These are phyloP conservation scores for Diplodia intermedia DNA, from an alignment of 2,329 filamentous ascomycete species.

Conservation along the genomic window DNA sequence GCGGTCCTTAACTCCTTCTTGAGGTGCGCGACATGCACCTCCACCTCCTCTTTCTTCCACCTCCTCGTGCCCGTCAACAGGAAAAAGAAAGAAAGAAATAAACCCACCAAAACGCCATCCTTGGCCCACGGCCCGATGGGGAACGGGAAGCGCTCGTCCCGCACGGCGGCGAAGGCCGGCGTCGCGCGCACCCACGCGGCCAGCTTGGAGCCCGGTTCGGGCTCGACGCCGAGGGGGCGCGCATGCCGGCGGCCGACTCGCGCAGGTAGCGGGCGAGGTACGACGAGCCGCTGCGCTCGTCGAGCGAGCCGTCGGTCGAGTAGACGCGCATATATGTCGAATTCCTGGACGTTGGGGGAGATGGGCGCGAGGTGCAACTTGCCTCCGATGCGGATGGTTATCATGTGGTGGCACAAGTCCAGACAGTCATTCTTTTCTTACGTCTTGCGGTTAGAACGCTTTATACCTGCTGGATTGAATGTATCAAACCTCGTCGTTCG, in stretches of 20 bases:
- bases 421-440: constrained; percentile 36
- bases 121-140: constrained; percentile 35
- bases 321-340: constrained; percentile 40
- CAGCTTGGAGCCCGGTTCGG: constrained; percentile 36
- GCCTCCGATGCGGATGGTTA: neutral
- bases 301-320: constrained; percentile 45
- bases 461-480: too few species aligned
- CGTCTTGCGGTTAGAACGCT: constrained; percentile 32
- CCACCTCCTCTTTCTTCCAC: constrained; percentile 40
- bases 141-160: constrained; percentile 46
- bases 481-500: constrained; percentile 13
- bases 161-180: constrained; percentile 39
- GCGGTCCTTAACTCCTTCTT: constrained; percentile 38
- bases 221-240: constrained; percentile 16
- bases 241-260: neutral
- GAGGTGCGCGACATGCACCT: constrained; percentile 39
- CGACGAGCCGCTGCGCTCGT: constrained; percentile 24
- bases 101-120: constrained; percentile 34
- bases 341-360: constrained; percentile 24
- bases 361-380: constrained; percentile 37
- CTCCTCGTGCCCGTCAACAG: constrained; percentile 35
- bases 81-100: too few species aligned
- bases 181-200: constrained; percentile 37
- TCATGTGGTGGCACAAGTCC: constrained; percentile 15
- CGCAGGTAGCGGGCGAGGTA: constrained; percentile 13